Evolutionary conservation across 139 green algal genomes (phyloP), one percentile per base, ranked within the genome.

Genomic region (Micromonas pusilla): DNA sequence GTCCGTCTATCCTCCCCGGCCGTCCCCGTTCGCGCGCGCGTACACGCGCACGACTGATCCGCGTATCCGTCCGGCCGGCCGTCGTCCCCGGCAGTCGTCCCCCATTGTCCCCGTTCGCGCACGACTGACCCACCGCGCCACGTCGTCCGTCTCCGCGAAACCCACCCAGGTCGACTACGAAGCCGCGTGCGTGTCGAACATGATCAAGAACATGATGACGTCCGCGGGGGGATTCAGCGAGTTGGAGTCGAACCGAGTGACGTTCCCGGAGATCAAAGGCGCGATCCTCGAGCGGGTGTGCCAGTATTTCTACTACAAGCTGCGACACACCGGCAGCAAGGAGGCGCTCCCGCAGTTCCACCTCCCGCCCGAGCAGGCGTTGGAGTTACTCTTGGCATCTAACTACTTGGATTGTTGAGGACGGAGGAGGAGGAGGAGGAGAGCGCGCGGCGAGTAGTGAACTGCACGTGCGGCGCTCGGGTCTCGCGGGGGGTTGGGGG

Each of bases 221-320:
- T 97, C 91, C 5, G 63, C 84, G 96, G 93, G 93, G 20, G 88
- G 80, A 75, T 99, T 99, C 83, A 95, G 88, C 9, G 95, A 99
- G 76, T 97, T 87, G 0, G 89, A 97, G 83, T 78, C 89, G 16
- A 89, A 91, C 0, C 90, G 96, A 76, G 86, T 99, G 1, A 88
- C 87, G 53, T 96, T 99, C 26, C 91, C 90, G 0, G 92, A 97
- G 57, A 97, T 99, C 72, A 87, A 88, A 2, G 92, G 91, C 0
- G 81, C 86, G 19, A 93, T 97, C 32, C 81, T 99, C 66, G 95
- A 99, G 80, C 93, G 93, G 60, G 85, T 97, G 0, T 97, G 92
- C 83, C 90, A 98, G 79, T 99, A 97, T 86, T 97, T 97, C 39
- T 97, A 99, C 81, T 99, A 97, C 87, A 99, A 98, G 86, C 87